A percentile compares a stretch with the other conserved stretches of the same genome.
These are phyloP conservation scores for Aspergillus sojae DNA, from an alignment of 2,329 filamentous ascomycete species.

Conservation along the genomic window DNA sequence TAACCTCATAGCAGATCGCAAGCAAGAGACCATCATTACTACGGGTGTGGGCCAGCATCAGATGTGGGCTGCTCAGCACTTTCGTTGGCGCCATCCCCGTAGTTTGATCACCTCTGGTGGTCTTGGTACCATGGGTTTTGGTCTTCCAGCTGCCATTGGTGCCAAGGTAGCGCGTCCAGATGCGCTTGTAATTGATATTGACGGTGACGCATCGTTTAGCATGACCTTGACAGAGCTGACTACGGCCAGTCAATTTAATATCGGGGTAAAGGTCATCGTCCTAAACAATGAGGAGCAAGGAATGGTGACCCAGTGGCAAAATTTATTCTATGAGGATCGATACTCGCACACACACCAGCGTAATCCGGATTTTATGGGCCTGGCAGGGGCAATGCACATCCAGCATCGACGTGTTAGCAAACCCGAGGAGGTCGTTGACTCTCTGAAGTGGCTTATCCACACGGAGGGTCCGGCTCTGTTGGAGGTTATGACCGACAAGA, in stretches of 20 bases:
- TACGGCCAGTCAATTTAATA: constrained; percentile 86
- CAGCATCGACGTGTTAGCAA: constrained; percentile 67
- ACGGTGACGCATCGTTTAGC: constrained; percentile 92
- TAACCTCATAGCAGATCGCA: constrained; percentile 72
- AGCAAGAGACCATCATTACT: constrained; percentile 78
- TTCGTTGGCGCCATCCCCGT: constrained; percentile 84
- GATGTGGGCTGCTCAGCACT: constrained; percentile 96
- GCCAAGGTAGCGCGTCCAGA: constrained; percentile 81
- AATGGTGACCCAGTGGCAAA: constrained; percentile 94
- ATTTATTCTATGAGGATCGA: constrained; percentile 85
- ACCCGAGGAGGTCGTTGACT: constrained; percentile 70
- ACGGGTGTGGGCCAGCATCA: constrained; percentile 96
- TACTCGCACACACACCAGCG: constrained; percentile 80
- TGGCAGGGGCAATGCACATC: constrained; percentile 49
- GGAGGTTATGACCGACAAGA: constrained; percentile 78
- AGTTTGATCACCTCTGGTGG: constrained; percentile 94
- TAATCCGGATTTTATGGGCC: constrained; percentile 85
- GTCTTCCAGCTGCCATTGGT: constrained; percentile 91
- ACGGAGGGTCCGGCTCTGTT: constrained; percentile 79
- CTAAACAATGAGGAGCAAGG: constrained; percentile 92
- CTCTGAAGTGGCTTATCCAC: constrained; percentile 78
- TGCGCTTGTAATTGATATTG: constrained; percentile 85
- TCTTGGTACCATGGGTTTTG: constrained; percentile 91
- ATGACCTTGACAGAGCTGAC: constrained; percentile 60
- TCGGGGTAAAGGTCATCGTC: constrained; percentile 85